Evolutionary conservation across 345 rosid genomes (phyloP).

Genomic region (Populus tremula): DNA sequence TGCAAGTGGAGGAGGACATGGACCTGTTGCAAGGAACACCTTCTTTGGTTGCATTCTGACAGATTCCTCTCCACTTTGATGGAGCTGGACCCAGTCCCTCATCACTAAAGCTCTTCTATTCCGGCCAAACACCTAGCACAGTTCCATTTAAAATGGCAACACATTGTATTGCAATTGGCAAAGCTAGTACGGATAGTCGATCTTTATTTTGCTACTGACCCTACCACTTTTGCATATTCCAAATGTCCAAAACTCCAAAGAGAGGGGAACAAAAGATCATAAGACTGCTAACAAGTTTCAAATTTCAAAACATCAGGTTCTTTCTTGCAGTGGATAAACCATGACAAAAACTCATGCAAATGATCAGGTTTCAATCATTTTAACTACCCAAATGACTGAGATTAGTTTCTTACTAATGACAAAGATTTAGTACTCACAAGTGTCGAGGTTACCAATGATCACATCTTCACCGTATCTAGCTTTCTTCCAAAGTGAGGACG

Average conservation of each 20-base stretch:
- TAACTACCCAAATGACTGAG: neutral
- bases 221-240: constrained; percentile 9
- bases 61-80: constrained; percentile 52
- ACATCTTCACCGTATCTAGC: constrained; percentile 48
- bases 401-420: neutral
- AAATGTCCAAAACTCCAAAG: neutral
- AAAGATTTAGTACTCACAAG: constrained; percentile 29
- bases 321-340: neutral
- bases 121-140: constrained; percentile 61
- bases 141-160: neutral
- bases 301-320: neutral
- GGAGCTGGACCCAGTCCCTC: constrained; percentile 53
- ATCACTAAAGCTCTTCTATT: constrained; percentile 58
- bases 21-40: constrained; percentile 58
- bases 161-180: neutral
- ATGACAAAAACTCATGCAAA: constrained; percentile 2
- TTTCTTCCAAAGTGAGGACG: constrained; percentile 43
- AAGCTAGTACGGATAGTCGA: neutral
- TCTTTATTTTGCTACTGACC: neutral
- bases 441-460: constrained; percentile 63
- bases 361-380: neutral
- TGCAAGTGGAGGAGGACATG: neutral
- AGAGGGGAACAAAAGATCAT: neutral
- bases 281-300: neutral
- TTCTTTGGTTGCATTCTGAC: constrained; percentile 26